Evolutionary conservation across 257 asterid species (phyloP), one percentile per base, ranked within the genome.

Genomic region (Salvia splendens): DNA sequence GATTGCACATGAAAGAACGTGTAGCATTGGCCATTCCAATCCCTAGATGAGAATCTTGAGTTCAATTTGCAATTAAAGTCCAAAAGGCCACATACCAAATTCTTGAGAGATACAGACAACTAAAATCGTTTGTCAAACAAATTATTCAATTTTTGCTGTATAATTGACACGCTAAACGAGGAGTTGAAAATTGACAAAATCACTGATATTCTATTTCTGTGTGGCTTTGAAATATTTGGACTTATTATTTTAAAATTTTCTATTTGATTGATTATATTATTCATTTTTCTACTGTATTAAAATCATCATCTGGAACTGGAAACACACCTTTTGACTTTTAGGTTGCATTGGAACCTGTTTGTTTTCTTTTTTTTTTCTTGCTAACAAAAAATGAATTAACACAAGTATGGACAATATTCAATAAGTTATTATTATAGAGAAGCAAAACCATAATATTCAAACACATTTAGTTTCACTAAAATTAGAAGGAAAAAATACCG

Each of bases 1-100:
- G 70, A 42, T 64, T 65, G 73, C 75, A 78, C 79, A 61, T 81
- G 81, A 62, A 61, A 78, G 71, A 76, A 62, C 81, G 74, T 75
- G 86, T 59, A 35, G 17, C 40, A 36, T 71, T 78, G 77, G 67
- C 81, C 84, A 60, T 57, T 55, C 61, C 47, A 61, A 53, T 69
- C 24, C 51, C 50, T 24, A 32, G 15, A 50, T 53, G 36, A 20
- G 36, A 33, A 43, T 42, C 64, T 56, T 60, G 60, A 58, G 60
- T 64, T 70, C 45, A 59, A 66, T 57, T 55, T 42, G 69, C 45
- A 60, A 43, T 14, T 6, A 60, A 77, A 76, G 81, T 75, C 81
- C 81, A 64, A 67, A 72, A 83, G 70, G 73, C 61, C 83, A 75
- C 68, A 75, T 65, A 65, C 77, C 74, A 12, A 36, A 66, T 50